phyloP scores from a whole-genome alignment of 108 stramenopile species.

The Conticribra guillardii region DNA sequence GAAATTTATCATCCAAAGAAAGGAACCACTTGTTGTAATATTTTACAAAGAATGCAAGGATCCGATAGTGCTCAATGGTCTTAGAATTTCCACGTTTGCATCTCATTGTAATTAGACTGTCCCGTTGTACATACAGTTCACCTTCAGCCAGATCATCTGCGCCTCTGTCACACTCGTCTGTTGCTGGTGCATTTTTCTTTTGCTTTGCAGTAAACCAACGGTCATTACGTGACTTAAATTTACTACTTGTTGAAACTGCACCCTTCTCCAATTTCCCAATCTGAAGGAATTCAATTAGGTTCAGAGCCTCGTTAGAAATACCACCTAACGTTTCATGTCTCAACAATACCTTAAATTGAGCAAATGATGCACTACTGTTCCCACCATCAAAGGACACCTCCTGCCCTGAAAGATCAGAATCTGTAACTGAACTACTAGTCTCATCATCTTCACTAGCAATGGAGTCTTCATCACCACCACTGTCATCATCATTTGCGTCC shows the following conservation, averaged over 20 bases:
- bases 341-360: conserved; percentile 3
- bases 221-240: conserved; percentile 8
- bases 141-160: no score
- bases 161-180: no score
- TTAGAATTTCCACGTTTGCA: conserved; percentile 8
- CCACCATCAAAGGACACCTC: conserved; percentile 6
- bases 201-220: conserved; percentile 7
- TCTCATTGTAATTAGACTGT: conserved; percentile 11
- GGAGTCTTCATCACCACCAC: background rate
- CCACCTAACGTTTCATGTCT: background rate
- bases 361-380: background rate
- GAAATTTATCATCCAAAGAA: conserved; percentile 12
- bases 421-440: background rate
- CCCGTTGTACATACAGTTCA: conserved; percentile 1
- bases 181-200: background rate
- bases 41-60: conserved; percentile 27
- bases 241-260: background rate
- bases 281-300: conserved; percentile 25
- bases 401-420: background rate
- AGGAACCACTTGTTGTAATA: conserved; percentile 38
- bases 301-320: background rate
- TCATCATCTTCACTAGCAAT: no score
- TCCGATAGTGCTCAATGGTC: conserved; percentile 17
- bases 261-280: conserved; percentile 20
- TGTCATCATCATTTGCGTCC: background rate